Evolutionary conservation across 768 basidiomycete species (phyloP), one percentile per base, ranked within the genome.

Genomic region (Psilocybe subaeruginosa): DNA sequence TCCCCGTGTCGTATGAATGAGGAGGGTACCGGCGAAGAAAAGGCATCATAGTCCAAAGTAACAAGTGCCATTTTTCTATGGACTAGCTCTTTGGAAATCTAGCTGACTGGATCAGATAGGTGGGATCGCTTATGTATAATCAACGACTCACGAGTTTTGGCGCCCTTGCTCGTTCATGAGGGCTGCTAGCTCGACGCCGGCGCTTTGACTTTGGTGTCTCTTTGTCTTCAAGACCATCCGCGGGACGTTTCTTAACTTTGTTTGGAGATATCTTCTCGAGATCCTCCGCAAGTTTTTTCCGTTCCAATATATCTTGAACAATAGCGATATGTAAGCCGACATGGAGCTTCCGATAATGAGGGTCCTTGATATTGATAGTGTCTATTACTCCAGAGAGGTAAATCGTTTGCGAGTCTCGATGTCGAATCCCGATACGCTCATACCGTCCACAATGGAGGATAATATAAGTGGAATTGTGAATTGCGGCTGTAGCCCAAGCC

Each of bases 291-390:
- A 17, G 14, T 12, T 43, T 43, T 12, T 14, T 43, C 14, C 14
- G 41, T 16, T 43, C 41, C 14, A 43, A 16, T 12, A 17, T 17
- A 12, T 66, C 65, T 29, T 47, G 62, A 19, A 63, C n/a, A 33
- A 60, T 58, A 8, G 59, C 57, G 19, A 54, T 46, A 14, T 63
- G 56, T 19, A 66, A 58, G 2, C 65, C 65, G 14, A 60, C 23
- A 23, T 65, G 64, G 14, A 62, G 57, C 39, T 65, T 65, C 9
- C 60, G 37, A 45, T 65, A 59, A 12, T 41, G 29, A 8, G 64
- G 64, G 19, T 62, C 29, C 29, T 56, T n/a, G 4, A 29, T 47
- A 27, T 55, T 62, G 31, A 57, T 19, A 1, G 60, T 50, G 19
- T 65, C 60, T 19, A 65, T 62, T 12, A 59, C 31, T 3, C 48